Percentiles rank a stretch among this genome's conserved stretches.
phyloP scores from a whole-genome alignment of 2,329 filamentous ascomycete genomes.

The Claviceps lovelessii region DNA sequence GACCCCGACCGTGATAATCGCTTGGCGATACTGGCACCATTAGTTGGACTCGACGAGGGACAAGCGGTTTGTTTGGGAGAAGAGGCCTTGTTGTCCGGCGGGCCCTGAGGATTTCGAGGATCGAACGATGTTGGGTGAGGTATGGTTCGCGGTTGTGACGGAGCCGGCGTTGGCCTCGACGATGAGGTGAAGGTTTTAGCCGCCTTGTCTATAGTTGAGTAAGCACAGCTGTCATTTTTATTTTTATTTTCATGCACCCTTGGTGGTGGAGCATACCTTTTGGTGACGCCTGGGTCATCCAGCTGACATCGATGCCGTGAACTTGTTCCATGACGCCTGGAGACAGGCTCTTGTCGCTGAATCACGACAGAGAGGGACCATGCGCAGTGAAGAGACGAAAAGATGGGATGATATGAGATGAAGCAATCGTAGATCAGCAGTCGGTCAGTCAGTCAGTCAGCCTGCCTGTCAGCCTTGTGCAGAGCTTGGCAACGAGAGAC shows the following conservation, averaged over 20 bases:
- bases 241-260: not conserved
- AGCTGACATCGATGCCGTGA: constrained; percentile 75
- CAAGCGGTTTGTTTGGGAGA: constrained; percentile 8
- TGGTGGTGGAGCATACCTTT: constrained; percentile 48
- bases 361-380: not conserved
- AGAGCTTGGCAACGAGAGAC: not conserved
- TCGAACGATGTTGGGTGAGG: constrained; percentile 14
- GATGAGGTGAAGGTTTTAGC: constrained; percentile 17
- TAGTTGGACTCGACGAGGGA: constrained; percentile 11
- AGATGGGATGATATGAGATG: not conserved
- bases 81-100: constrained; percentile 12
- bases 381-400: not conserved
- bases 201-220: constrained; percentile 15
- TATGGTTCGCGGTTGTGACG: constrained; percentile 20
- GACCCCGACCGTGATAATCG: constrained; percentile 21
- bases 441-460: not conserved
- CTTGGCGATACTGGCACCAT: constrained; percentile 12
- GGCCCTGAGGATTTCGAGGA: constrained; percentile 13
- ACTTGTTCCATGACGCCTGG: constrained; percentile 57
- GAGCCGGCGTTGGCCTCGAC: constrained; percentile 11
- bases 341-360: constrained; percentile 1
- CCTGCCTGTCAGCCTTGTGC: not conserved
- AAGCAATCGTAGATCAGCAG: not conserved
- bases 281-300: constrained; percentile 68
- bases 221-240: not conserved